Evolutionary conservation across 1,284 basidiomycete genomes (phyloP).

Genomic region (Sporisorium iseilematis-ciliati): DNA sequence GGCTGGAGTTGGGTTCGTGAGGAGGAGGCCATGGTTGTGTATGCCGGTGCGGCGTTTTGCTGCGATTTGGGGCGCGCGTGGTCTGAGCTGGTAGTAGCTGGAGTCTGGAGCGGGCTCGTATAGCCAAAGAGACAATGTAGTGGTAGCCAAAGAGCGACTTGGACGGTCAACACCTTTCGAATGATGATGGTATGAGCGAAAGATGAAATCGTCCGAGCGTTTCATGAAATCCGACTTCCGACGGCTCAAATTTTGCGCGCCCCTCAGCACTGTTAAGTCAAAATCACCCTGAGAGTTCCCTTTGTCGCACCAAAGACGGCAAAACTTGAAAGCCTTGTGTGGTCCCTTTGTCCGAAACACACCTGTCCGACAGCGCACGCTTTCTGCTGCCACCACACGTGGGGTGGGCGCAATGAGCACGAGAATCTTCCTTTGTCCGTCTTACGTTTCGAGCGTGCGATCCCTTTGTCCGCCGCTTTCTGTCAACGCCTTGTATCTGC

Average conservation of each 20-base stretch:
- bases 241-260: too few relatives aligned
- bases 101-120: too few relatives aligned
- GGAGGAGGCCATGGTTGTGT: constrained; percentile 27
- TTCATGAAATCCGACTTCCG: too few relatives aligned
- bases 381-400: background rate
- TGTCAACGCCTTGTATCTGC: constrained; percentile 6
- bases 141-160: too few relatives aligned
- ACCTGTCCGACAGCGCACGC: background rate
- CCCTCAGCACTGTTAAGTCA: too few relatives aligned
- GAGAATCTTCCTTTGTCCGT: constrained; percentile 6
- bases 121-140: too few relatives aligned
- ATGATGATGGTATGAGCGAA: too few relatives aligned
- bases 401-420: background rate
- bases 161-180: too few relatives aligned
- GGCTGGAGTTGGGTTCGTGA: constrained; percentile 25
- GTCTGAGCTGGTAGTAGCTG: too few relatives aligned
- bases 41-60: background rate
- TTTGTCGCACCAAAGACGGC: too few relatives aligned
- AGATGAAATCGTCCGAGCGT: too few relatives aligned
- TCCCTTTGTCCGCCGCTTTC: constrained; percentile 9
- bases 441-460: background rate
- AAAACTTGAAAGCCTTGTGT: background rate
- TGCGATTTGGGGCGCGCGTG: too few relatives aligned
- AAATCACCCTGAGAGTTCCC: background rate
- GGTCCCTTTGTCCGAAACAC: background rate